phyloP scores from a whole-genome alignment of 257 asterid species.

The Mentha longifolia region DNA sequence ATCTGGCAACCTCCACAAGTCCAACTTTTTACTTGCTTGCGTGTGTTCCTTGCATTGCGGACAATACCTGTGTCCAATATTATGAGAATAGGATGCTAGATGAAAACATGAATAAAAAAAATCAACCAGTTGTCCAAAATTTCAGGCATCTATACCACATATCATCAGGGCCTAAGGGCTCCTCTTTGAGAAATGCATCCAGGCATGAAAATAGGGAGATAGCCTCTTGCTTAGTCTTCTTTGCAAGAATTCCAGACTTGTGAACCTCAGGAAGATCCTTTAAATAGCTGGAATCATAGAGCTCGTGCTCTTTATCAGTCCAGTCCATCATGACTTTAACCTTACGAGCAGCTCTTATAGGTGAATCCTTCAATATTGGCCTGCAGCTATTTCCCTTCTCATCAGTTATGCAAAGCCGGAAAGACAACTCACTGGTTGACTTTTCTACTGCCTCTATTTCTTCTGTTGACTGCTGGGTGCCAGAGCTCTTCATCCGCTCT shows the following conservation, averaged over 20 bases:
- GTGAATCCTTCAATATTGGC: slow-evolving; percentile 68
- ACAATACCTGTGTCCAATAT: slow-evolving; percentile 72
- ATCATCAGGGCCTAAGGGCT: slow-evolving; percentile 97
- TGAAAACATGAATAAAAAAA: too few species aligned
- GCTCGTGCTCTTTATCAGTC: slow-evolving; percentile 71
- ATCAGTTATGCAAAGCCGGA: slow-evolving; percentile 68
- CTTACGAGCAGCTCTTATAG: slow-evolving; percentile 51
- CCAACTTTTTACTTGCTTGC: slow-evolving; percentile 94
- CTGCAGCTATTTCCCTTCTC: slow-evolving; percentile 63
- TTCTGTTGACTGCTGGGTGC: slow-evolving; percentile 45
- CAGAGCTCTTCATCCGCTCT: slow-evolving; percentile 39
- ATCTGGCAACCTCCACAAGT: slow-evolving; percentile 92
- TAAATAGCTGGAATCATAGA: slow-evolving; percentile 69
- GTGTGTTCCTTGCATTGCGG: slow-evolving; percentile 93
- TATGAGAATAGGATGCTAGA: slow-evolving; percentile 2
- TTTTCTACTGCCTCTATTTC: slow-evolving; percentile 52
- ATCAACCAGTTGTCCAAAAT: too few species aligned
- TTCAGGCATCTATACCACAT: slow-evolving; percentile 68
- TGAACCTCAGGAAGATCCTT: slow-evolving; percentile 88
- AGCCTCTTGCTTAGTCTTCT: slow-evolving; percentile 87
- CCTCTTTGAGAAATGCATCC: slow-evolving; percentile 94
- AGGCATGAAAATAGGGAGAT: slow-evolving; percentile 92
- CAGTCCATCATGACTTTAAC: slow-evolving; percentile 76
- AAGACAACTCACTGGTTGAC: slow-evolving; percentile 60
- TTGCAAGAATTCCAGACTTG: slow-evolving; percentile 70